Evolutionary conservation across 2,329 filamentous ascomycete species (phyloP), one percentile per base, ranked within the genome.

Genomic region (Aureobasidium sp.): DNA sequence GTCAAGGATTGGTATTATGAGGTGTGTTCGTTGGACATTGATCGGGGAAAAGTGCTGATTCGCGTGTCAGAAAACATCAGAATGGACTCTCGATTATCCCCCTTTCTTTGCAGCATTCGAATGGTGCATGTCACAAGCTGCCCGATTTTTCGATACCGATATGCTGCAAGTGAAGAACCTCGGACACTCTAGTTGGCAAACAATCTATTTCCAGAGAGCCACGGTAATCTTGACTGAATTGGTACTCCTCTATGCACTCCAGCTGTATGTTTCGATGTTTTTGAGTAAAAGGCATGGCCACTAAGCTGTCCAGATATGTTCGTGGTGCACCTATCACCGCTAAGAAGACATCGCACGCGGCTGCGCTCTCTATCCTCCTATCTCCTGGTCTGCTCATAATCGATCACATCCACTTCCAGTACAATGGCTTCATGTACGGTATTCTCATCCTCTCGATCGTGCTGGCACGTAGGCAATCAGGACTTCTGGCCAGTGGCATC

Each of bases 71-170:
- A 88, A 92, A 77, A 96, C 92, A 1, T 99, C 94, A 63, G 91
- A 97, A 90, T 99, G 94, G 94, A 99, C 94, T 0, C 87, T 99
- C 71, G 94, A 99, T 78, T 99, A 99, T 73, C 94, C 94, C 35
- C 94, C 94, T 8, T 97, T 97, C 77, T 99, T 99, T 72, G 94
- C 94, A 68, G 92, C 89, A 73, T 97, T 97, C 77, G 94, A 99
- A 81, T 97, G 91, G 91, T 73, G 86, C 48, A 81, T 99, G 69
- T 94, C 93, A 50, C 89, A 94, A 69, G 79, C 86, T 62, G 94
- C 92, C 29, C 83, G 80, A 66, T 84, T 89, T 71, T 81, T 85
- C 65, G 92, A 99, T 72, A 85, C 89, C 27, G 83, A 81, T 63
- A 94, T 99, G 88, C 80, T 97, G 61, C 80, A 85, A 65, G 80